phyloP scores from a whole-genome alignment of 2,329 filamentous ascomycete species.

The Aureobasidium sp. region DNA sequence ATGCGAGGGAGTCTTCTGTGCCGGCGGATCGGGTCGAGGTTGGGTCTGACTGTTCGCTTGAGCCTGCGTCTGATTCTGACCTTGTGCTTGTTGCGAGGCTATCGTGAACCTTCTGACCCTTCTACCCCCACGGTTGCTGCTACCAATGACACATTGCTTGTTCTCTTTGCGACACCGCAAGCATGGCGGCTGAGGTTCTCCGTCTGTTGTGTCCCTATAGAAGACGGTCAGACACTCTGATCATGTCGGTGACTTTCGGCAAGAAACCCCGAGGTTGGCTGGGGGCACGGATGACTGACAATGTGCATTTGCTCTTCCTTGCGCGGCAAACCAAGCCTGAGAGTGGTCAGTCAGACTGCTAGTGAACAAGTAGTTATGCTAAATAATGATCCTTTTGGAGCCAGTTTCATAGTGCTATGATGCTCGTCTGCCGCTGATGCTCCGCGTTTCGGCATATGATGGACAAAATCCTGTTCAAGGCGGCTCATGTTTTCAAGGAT shows the following conservation, averaged over 20 bases:
- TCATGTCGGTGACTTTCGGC: too few species aligned
- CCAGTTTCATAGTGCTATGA: not conserved
- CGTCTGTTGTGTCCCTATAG: conserved; percentile 36
- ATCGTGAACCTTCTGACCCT: conserved; percentile 47
- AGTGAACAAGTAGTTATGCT: not conserved
- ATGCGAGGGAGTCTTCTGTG: conserved; percentile 21
- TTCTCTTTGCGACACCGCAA: conserved; percentile 51
- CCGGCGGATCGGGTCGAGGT: not conserved
- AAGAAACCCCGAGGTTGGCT: not conserved
- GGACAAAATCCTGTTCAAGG: not conserved
- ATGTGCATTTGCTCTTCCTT: conserved; percentile 45
- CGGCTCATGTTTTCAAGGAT: not conserved
- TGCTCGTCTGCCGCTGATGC: not conserved
- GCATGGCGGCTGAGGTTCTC: conserved; percentile 46
- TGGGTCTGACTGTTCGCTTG: not conserved
- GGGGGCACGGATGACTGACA: conserved; percentile 33
- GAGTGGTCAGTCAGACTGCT: conserved; percentile 19
- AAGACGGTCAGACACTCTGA: not conserved
- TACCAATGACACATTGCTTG: conserved; percentile 52
- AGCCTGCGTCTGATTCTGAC: conserved; percentile 23
- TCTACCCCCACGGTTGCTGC: conserved; percentile 53
- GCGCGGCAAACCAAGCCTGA: conserved; percentile 39
- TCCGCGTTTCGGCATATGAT: not conserved
- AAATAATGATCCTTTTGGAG: not conserved
- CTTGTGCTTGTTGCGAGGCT: conserved; percentile 20